Conservation (phyloP, 768 basidiomycete genomes). For the Lentinula edodes region DNA sequence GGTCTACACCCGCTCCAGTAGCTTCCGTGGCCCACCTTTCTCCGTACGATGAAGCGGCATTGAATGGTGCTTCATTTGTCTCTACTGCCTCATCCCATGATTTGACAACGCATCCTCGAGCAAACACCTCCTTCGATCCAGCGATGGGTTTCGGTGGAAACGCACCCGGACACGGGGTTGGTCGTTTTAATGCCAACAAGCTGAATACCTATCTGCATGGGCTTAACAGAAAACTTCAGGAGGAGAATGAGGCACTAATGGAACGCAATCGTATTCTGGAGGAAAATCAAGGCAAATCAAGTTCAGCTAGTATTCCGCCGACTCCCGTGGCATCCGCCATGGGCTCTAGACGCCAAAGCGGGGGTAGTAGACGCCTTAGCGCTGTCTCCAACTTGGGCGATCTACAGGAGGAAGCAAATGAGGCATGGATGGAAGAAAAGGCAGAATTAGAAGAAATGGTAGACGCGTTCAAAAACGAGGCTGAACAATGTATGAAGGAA, state of each 20-base stretch:
- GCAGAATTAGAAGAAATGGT: conserved; percentile 43
- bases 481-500: conserved; percentile 39
- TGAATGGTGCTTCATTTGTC: conserved; percentile 63
- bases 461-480: conserved; percentile 42
- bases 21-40: conserved; percentile 27
- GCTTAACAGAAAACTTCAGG: conserved; percentile 74
- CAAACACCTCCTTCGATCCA: conserved; percentile 87
- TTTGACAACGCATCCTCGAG: conserved; percentile 71
- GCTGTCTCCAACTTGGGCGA: conserved; percentile 49
- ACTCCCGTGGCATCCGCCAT: conserved; percentile 19
- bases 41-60: conserved; percentile 38
- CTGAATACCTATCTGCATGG: conserved; percentile 84
- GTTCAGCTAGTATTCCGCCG: conserved; percentile 19
- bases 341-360: conserved; percentile 29
- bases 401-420: conserved; percentile 61
- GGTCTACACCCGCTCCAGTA: conserved; percentile 21
- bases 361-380: conserved; percentile 44
- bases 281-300: conserved; percentile 34
- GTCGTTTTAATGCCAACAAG: conserved; percentile 80
- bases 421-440: conserved; percentile 65
- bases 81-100: conserved; percentile 88
- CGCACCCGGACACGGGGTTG: conserved; percentile 58
- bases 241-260: conserved; percentile 73
- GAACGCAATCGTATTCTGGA: conserved; percentile 49
- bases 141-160: conserved; percentile 67